Base-by-base conservation (phyloP, 305 asterid species). In the Plantago lanceolata region DNA sequence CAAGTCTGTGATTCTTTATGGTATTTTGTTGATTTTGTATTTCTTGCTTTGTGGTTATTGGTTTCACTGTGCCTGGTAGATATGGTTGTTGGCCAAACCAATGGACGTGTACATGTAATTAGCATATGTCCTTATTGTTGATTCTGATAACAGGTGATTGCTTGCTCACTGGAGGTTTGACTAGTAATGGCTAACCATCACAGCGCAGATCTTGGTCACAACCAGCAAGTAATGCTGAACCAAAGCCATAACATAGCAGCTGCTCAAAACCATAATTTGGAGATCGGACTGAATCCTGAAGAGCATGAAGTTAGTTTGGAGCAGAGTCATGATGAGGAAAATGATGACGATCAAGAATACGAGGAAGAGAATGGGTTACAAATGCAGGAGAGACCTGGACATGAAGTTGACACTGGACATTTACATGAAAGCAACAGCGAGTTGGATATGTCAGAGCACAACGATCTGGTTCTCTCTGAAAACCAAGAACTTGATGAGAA, bases 401-500 rank as follows among this genome's bases (percentile, higher is more conserved):
- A 75, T 33, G 72, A 79, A 24, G 85, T 78, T 48, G 82, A 68
- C 37, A 90, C 76, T 8, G 64, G 72, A 72, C 82, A 78, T 72
- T 62, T 82, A 68, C 75, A 80, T 63, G 81, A 67, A 57, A 84
- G 74, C 11, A 70, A 71, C 79, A 75, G 75, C 29, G 90, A 79
- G 75, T 63, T 83, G 53, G 84, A 73, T 59, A 68, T 87, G 57
- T 74, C 90, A 8, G 91, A 88, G 31, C 82, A 84, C 57, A 79
- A 79, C 64, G 94, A 83, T 19, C 67, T 86, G 56, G 81, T 57
- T 24, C 75, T 78, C 53, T 76, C 82, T 8, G 96, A 75, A 49
- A 57, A 77, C 63, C 93, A 79, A 59, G 94, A 88, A 48, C 91
- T 84, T n/a, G 91, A 86, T 44, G 95, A 82, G 67, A 84, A 79